phyloP scores from a whole-genome alignment of 73 alveolate genomes.

The Effrenium voratum region DNA sequence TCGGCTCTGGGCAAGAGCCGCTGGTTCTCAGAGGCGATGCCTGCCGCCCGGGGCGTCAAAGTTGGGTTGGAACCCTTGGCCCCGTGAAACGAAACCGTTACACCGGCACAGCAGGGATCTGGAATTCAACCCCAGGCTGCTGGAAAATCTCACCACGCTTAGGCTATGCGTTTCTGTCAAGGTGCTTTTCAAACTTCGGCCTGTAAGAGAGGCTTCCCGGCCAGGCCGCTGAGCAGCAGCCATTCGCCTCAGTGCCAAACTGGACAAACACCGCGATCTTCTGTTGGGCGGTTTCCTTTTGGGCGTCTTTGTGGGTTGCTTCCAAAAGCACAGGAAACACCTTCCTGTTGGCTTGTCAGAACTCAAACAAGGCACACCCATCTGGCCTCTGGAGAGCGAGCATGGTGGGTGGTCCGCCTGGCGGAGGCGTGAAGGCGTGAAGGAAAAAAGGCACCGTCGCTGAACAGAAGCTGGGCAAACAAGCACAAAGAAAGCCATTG shows the following conservation, averaged over 20 bases:
- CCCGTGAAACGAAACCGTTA: no score
- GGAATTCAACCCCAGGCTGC: not conserved
- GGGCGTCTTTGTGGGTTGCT: no score
- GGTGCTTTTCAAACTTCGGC: no score
- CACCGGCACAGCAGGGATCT: not conserved
- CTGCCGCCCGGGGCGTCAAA: not conserved
- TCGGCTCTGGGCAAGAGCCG: not conserved
- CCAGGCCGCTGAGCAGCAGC: conserved; percentile 53
- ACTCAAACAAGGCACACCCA: not conserved
- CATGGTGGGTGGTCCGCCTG: not conserved
- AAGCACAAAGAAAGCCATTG: no score
- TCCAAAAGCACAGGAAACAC: no score
- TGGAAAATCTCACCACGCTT: not conserved
- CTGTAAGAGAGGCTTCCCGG: not conserved
- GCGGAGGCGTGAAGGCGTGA: not conserved
- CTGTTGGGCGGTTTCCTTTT: no score
- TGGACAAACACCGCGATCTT: not conserved
- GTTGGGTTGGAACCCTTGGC: not conserved
- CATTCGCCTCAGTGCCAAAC: not conserved
- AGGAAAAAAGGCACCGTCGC: no score
- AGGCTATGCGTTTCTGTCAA: not conserved
- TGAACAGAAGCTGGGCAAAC: no score
- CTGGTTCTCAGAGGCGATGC: not conserved
- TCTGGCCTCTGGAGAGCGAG: not conserved
- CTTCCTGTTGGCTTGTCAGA: no score